Base-by-base conservation (phyloP, 2,329 filamentous ascomycete genomes). In the Penicillium palitans region DNA sequence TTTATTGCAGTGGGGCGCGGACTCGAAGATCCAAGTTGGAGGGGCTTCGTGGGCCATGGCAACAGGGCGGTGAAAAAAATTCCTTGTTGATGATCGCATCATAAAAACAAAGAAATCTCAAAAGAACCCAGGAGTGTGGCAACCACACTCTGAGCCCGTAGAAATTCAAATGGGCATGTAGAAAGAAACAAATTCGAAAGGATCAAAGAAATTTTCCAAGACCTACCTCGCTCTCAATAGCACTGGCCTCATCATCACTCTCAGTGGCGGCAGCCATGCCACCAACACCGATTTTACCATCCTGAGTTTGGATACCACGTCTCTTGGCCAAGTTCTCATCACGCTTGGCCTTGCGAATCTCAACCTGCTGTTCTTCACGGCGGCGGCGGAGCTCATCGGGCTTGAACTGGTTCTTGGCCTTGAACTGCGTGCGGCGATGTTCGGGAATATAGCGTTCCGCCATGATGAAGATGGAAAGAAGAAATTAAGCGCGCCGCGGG, bases 331-430 rank as follows among this genome's bases (percentile, higher is more conserved):
- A 82, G 81, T 97, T 98, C 83, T 99, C 95, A 81, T 99, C 95
- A 76, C 95, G 89, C 87, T 98, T 98, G 66, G 93, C 91, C 83
- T 96, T 96, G 77, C 95, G 89, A 75, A 99, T 99, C 83, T 99
- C 95, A 67, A 99, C 95, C 82, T 98, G 95, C 80, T 97, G 93
- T 81, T 99, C 95, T 79, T 99, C 95, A 76, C 95, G 95, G 76
- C 95, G 95, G 74, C 95, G 93, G 76, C 95, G 91, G 67, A 99
- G 89, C 83, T 99, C 95, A 78, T 99, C 95, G 71, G 93, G 93
- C 87, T 97, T 97, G 85, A 99, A 98, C 73, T 91, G 91, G 80
- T 91, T 93, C 86, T 97, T 97, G 56, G 95, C 95, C 89, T 99
- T 99, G 88, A 96, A 99, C 83, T 96, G 93, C 67, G 91, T 97